phyloP scores from a whole-genome alignment of 2,329 filamentous ascomycete genomes.

The Trichophyton benhamiae region DNA sequence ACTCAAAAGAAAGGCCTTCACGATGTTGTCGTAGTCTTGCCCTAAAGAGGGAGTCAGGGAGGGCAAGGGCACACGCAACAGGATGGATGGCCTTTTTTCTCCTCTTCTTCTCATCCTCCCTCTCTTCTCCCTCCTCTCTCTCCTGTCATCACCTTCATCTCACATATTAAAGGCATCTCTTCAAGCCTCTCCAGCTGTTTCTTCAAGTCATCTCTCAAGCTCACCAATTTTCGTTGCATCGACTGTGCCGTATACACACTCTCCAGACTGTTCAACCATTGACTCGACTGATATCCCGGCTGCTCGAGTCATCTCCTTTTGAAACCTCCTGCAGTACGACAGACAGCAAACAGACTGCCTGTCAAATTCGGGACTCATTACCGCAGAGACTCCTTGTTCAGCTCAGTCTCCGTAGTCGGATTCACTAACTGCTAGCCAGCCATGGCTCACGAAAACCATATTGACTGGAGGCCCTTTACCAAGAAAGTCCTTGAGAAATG shows the following conservation, averaged over 20 bases:
- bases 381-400: background rate
- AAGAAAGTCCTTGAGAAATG: slow-evolving; percentile 5
- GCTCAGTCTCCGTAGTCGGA: background rate
- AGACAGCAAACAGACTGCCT: background rate
- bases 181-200: background rate
- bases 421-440: background rate
- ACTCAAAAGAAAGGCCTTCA: background rate
- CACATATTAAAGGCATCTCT: background rate
- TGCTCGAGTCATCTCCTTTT: background rate
- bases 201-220: background rate
- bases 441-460: slow-evolving; percentile 4
- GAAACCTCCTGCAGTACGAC: background rate
- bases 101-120: background rate
- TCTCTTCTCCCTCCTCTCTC: background rate
- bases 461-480: slow-evolving; percentile 7
- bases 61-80: slow-evolving; percentile 1
- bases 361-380: background rate
- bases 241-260: background rate
- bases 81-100: background rate
- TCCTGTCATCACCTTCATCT: background rate
- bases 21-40: background rate
- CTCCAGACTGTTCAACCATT: background rate
- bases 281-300: background rate
- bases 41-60: background rate
- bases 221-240: background rate